Base-by-base conservation (phyloP, 805 yeast species). In the Suhomyces sp. region DNA sequence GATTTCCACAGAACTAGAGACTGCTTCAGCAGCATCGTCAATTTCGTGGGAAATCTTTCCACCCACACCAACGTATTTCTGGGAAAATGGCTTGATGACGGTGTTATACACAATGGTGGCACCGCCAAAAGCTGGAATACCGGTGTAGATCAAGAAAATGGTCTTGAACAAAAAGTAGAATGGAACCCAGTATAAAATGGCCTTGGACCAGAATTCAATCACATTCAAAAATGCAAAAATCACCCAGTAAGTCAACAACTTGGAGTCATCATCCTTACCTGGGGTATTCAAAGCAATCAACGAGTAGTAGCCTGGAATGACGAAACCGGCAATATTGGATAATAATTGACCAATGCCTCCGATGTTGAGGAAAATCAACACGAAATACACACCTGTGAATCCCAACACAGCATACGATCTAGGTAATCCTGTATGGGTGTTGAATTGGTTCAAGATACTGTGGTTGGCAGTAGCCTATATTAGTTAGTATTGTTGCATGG, bases 91-190 rank as follows among this genome's bases (percentile, higher is more conserved):
- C 56, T 75, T 74, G 58, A 93, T 71, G 19, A 84, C 49, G 34
- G 66, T 57, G 37, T 57, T 50, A 75, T 87, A 93, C 33, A 93
- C 77, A 39, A 79, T 47, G 39, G 69, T 68, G 38, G 98, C 95
- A 59, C 98, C 98, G 39, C 87, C 83, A 56, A 83, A 81, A 50
- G 79, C 75, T 44, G 98, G 98, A 36, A 88, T 73, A 37, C 93
- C 88, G 54, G 91, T 79, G 73, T 87, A 93, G 39, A 90, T 70
- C 66, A 93, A 82, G 65, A 85, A 79, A 33, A 87, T 50, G 34
- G 96, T 86, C 79, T 93, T 93, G 72, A 93, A 74, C 56, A 93
- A 78, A 79, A 90, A 93, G 76, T 93, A 93, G 60, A 93, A 88
- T 54, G 99, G 98, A 48, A 93, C 67, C 95, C 96, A 87, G 76